Evolutionary conservation across 306 rosid genomes (phyloP), one percentile per base, ranked within the genome.

Genomic region (Abrus pulchellus): DNA sequence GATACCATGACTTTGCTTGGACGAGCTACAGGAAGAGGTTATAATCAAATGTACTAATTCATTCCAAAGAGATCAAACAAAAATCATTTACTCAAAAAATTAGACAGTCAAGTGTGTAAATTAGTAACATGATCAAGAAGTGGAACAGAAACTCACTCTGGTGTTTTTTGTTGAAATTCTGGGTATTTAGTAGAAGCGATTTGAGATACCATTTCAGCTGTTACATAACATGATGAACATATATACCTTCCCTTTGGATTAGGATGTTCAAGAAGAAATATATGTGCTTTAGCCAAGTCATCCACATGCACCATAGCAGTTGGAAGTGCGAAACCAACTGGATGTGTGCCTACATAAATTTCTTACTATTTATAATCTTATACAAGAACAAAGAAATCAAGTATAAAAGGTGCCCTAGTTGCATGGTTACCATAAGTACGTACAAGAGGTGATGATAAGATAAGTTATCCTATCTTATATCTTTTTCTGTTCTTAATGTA

Each of bases 171-270:
- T 3, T 41, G 59, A 32, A 75, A 60, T 32, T 75, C 47, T 0
- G 60, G 71, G 27, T 47, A 75, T 14, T 61, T 75, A 7, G 38
- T 60, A 61, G 60, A 30, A 61, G 61, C 27, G 33, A 75, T 13
- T 59, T 61, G 12, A 12, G 60, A 5, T 5, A 33, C 5, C 12
- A 7, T 61, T 75, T 75, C 80, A 32, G 2, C 13, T n/a, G 80
- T 75, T 4, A 32, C 61, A 6, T n/a, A 14, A 47, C 48, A 32
- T 8, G 11, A 3, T 60, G 80, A 75, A 61, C 80, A 75, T 33
- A 2, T 75, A 48, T 75, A 75, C 28, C 80, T 75, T 38, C 80
- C 80, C 45, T 45, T 61, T 45, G 80, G 60, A 29, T 61, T 75
- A 5, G 36, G 1, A 47, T 75, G 70, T 48, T 61, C 80, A 20